Conservation (phyloP, 108 stramenopile genomes). For the Cyclotella cryptica region DNA sequence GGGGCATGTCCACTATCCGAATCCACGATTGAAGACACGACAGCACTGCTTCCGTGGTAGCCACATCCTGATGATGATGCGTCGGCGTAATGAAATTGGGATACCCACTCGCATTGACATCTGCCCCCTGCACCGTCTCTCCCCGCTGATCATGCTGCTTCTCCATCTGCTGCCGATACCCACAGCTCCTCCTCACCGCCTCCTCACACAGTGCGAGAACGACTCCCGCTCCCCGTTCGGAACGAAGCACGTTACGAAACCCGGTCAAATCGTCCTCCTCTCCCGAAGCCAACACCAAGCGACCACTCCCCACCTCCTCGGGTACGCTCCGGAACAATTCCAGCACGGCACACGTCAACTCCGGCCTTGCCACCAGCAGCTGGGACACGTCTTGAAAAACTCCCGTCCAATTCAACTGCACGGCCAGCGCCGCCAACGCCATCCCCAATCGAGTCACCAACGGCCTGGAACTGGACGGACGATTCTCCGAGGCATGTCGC, state of each 20-base stretch:
- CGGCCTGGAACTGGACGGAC: slow-evolving; percentile 35
- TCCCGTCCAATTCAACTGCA: slow-evolving; percentile 82
- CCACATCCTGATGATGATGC: slow-evolving; percentile 24
- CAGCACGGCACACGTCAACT: slow-evolving; percentile 51
- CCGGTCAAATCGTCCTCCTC: slow-evolving; percentile 62
- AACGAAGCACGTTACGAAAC: slow-evolving; percentile 27
- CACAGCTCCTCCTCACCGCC: slow-evolving; percentile 15
- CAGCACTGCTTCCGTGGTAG: slow-evolving; percentile 55
- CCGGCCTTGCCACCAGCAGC: slow-evolving; percentile 13
- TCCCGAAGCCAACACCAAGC: slow-evolving; percentile 54
- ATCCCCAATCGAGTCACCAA: slow-evolving; percentile 79
- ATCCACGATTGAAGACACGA: slow-evolving; percentile 74
- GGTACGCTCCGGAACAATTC: slow-evolving; percentile 71
- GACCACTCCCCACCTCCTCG: slow-evolving; percentile 82
- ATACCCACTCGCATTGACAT: slow-evolving; percentile 6
- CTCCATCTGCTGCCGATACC: slow-evolving; percentile 3
- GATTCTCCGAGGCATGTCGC: slow-evolving; percentile 44
- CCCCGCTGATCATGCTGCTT: background rate
- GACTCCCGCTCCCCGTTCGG: slow-evolving; percentile 17
- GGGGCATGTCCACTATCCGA: slow-evolving; percentile 74
- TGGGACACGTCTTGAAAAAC: slow-evolving; percentile 51
- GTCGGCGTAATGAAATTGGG: slow-evolving; percentile 6
- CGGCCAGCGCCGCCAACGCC: slow-evolving; percentile 76
- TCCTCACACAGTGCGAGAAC: slow-evolving; percentile 43
- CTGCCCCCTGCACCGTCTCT: background rate